Base-by-base conservation (phyloP, 1,284 basidiomycete genomes). In the Porodaedalea pini region DNA sequence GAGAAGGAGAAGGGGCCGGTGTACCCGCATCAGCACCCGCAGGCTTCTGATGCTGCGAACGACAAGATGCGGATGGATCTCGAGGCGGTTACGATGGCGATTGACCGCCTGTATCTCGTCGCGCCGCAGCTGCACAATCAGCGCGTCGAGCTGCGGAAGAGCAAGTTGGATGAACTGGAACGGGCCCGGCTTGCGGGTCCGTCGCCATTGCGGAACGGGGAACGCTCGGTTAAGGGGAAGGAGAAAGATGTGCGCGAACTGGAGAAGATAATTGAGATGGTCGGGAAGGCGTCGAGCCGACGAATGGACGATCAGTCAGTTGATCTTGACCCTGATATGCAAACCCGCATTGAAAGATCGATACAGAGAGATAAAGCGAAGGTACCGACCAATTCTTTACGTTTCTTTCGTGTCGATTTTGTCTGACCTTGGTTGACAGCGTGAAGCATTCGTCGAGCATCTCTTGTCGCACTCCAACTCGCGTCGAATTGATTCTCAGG, bases 41-140 rank as follows among this genome's bases (percentile, higher is more conserved):
- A 34, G 23, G n/a, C 23, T 32, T 19, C 51, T 21, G 67, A 67
- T 57, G 61, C 66, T 19, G 68, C 56, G n/a, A 70, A 78, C 66
- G 89, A 92, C 68, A 91, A 88, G 71, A 86, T 83, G 82, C 78
- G 78, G 54, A 75, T 86, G 67, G 94, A 96, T 66, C 75, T 96
- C 19, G 92, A 95, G 64, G 78, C 81, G 4, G 84, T 96, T 40
- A 83, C 90, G 0, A 79, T 82, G 67, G 92, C 93, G 19, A 94
- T 97, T 62, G 93, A 94, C 66, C 78, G 92, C 25, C 73, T 96
- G 8, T 91, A 94, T 68, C 69, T 81, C 13, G 86, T 88, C 29
- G 85, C 90, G 1, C 93, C 94, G 0, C 92, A 94, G 68, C 71
- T 95, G 40, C 82, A 88, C 58, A 86, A 92, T 66, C 94, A 96